Evolutionary conservation across 441 rosid species (phyloP).

Genomic region (Pelargonium citronellum): DNA sequence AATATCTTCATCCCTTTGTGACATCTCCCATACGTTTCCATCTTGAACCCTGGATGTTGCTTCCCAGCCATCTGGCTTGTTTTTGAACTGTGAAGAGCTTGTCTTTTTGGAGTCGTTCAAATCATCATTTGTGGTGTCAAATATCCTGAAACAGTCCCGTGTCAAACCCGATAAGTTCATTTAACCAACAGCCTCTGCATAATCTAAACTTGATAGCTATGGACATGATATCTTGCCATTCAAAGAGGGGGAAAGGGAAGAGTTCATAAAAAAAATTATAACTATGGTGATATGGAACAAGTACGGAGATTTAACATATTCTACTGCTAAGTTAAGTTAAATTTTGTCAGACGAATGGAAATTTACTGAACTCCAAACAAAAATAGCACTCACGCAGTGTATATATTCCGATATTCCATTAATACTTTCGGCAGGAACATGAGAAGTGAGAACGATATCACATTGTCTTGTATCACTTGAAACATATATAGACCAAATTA

Average conservation of each 20-base stretch:
- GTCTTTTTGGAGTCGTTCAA: constrained; percentile 47
- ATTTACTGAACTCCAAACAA: no score
- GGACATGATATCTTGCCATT: not conserved
- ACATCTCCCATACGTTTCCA: constrained; percentile 87
- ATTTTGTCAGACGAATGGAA: no score
- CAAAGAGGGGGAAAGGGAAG: no score
- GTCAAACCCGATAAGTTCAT: not conserved
- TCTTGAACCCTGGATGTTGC: constrained; percentile 70
- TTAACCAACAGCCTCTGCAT: not conserved
- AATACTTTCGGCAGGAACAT: not conserved
- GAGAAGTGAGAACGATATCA: not conserved
- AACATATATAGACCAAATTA: no score
- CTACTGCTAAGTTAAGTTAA: no score
- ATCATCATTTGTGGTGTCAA: constrained; percentile 55
- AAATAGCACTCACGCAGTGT: no score
- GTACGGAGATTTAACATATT: not conserved
- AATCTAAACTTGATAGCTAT: not conserved
- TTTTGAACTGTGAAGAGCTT: constrained; percentile 58
- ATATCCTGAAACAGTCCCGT: constrained; percentile 42
- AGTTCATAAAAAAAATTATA: no score
- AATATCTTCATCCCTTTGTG: constrained; percentile 92
- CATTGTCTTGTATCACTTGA: no score
- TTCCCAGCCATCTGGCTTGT: constrained; percentile 97
- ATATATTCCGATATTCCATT: not conserved
- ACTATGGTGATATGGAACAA: not conserved